A percentile compares a stretch with the other conserved stretches of the same genome.
Conservation (phyloP, 1,284 basidiomycete species). For the Ceratorhiza oryzae-sativae region DNA sequence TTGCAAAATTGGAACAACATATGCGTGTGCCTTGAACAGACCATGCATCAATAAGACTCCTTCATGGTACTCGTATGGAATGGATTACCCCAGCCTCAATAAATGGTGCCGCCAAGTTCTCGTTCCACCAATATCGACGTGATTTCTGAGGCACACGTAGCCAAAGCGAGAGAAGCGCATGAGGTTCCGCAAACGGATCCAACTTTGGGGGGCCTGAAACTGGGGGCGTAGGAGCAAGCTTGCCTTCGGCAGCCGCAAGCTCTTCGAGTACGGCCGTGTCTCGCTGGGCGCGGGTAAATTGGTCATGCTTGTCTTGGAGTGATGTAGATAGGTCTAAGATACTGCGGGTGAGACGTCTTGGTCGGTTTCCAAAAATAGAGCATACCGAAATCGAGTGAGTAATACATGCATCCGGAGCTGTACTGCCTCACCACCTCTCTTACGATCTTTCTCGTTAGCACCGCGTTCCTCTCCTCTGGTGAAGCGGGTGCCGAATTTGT, state of each 20-base stretch:
- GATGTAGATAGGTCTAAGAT: constrained; percentile 75
- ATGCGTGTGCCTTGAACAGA: constrained; percentile 69
- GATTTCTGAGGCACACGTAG: constrained; percentile 74
- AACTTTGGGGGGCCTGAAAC: neutral
- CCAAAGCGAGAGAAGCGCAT: constrained; percentile 78
- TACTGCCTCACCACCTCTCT: constrained; percentile 73
- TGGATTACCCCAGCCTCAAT: constrained; percentile 71
- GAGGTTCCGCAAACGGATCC: constrained; percentile 70
- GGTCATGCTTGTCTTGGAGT: constrained; percentile 77
- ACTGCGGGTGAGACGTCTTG: neutral
- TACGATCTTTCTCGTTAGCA: constrained; percentile 79
- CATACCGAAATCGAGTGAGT: constrained; percentile 76
- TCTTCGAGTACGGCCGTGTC: constrained; percentile 56
- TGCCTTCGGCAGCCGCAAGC: constrained; percentile 55
- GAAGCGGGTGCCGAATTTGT: constrained; percentile 57
- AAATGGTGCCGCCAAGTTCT: constrained; percentile 76
- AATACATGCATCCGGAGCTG: constrained; percentile 81
- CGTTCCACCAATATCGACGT: constrained; percentile 83
- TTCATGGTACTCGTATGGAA: neutral
- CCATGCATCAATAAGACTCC: neutral
- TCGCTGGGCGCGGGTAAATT: constrained; percentile 61
- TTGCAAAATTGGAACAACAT: constrained; percentile 87
- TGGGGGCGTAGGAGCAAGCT: neutral
- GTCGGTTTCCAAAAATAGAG: neutral
- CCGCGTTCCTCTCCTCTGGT: constrained; percentile 68